A percentile compares a stretch with the other conserved stretches of the same genome.
Evolutionary conservation across 257 asterid genomes (phyloP).

Genomic region (Ilex asprella): DNA sequence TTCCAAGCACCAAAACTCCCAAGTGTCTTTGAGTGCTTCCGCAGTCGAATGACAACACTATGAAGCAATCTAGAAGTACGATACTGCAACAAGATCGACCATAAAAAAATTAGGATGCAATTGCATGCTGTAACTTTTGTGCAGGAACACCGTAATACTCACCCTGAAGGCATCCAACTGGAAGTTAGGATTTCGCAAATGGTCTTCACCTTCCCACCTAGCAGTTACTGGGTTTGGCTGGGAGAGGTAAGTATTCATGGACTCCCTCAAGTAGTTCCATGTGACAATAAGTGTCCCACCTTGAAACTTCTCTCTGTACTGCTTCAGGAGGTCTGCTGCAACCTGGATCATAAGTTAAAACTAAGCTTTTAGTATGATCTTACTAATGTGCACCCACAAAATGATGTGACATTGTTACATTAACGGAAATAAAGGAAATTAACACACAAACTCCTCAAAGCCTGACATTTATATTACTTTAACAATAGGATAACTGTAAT

Average conservation of each 20-base stretch:
- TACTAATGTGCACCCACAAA: no score
- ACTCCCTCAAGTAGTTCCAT: slow-evolving; percentile 89
- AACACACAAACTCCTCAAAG: no score
- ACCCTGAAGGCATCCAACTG: slow-evolving; percentile 97
- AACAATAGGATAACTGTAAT: no score
- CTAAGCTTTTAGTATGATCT: not conserved
- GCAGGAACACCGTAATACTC: slow-evolving; percentile 8
- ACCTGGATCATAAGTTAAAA: slow-evolving; percentile 47
- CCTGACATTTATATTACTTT: no score
- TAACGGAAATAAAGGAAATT: no score
- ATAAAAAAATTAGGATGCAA: not conserved
- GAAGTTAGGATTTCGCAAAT: slow-evolving; percentile 81
- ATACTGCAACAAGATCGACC: slow-evolving; percentile 46
- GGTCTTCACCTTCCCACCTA: slow-evolving; percentile 96
- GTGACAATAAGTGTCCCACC: slow-evolving; percentile 85
- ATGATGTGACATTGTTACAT: no score
- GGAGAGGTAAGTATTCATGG: slow-evolving; percentile 81
- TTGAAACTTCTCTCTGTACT: slow-evolving; percentile 68
- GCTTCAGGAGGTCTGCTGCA: slow-evolving; percentile 85
- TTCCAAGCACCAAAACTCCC: slow-evolving; percentile 99
- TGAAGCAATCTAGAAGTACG: slow-evolving; percentile 94
- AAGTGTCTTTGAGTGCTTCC: slow-evolving; percentile 80
- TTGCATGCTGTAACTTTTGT: not conserved
- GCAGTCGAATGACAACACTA: slow-evolving; percentile 76
- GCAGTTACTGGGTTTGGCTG: slow-evolving; percentile 98